Percentiles rank a stretch among this genome's conserved stretches.
Conservation (phyloP, 1,284 basidiomycete genomes). For the Schizophyllum amplum region DNA sequence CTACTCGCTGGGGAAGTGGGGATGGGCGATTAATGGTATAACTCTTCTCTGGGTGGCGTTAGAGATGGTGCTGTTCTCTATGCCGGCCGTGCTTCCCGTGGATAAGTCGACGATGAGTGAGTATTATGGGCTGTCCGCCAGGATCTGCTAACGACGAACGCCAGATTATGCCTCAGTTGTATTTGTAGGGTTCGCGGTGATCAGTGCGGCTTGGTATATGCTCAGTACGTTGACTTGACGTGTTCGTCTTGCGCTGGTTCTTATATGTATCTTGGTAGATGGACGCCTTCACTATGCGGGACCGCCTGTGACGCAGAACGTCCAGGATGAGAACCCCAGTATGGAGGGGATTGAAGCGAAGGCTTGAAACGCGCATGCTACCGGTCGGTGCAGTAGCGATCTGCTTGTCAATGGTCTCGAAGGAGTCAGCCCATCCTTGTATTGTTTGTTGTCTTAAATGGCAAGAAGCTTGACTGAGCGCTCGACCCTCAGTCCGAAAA, state of each 20-base stretch:
- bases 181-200: slow-evolving; percentile 46
- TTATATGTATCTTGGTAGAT: neutral
- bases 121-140: slow-evolving; percentile 10
- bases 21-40: slow-evolving; percentile 29
- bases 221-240: slow-evolving; percentile 26
- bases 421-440: no score
- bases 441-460: no score
- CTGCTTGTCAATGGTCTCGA: no score
- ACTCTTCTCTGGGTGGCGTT: slow-evolving; percentile 42
- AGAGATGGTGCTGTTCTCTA: slow-evolving; percentile 47
- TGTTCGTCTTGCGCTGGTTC: neutral
- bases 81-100: slow-evolving; percentile 46
- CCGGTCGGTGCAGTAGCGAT: no score
- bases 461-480: no score
- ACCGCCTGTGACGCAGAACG: no score
- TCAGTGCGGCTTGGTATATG: slow-evolving; percentile 51
- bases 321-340: no score
- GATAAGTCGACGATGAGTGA: slow-evolving; percentile 39
- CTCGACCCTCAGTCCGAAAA: no score
- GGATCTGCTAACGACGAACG: neutral
- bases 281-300: neutral
- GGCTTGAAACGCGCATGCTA: no score
- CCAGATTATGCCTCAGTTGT: slow-evolving; percentile 55
- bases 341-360: no score
- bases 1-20: slow-evolving; percentile 34